phyloP scores from a whole-genome alignment of 1,284 basidiomycete genomes.

The Cryptococcus sp. region DNA sequence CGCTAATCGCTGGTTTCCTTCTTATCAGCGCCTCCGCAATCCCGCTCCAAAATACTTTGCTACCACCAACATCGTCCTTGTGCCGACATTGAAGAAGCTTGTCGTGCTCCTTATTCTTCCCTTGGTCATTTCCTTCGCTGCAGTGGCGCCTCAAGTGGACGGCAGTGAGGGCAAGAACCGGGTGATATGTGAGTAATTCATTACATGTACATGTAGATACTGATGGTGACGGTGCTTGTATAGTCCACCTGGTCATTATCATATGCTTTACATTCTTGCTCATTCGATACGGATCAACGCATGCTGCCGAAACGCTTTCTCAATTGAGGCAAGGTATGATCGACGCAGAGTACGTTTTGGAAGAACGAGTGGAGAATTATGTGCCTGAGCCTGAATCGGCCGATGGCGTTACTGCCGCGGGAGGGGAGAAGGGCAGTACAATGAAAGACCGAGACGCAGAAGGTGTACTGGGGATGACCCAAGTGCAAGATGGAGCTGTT shows the following conservation, averaged over 20 bases:
- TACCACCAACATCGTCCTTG: slow-evolving; percentile 17
- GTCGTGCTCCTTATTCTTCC: slow-evolving; percentile 23
- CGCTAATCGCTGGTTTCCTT: not conserved
- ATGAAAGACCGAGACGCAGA: not conserved
- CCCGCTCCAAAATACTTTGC: slow-evolving; percentile 28
- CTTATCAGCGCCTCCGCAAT: slow-evolving; percentile 23
- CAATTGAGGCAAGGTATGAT: slow-evolving; percentile 38
- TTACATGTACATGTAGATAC: not conserved
- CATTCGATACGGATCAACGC: not conserved
- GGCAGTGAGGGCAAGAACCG: slow-evolving; percentile 2
- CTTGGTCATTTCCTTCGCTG: not conserved
- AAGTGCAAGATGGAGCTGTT: slow-evolving; percentile 3
- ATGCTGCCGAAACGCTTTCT: slow-evolving; percentile 2
- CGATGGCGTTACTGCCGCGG: not conserved
- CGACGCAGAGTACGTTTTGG: slow-evolving; percentile 50
- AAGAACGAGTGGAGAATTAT: slow-evolving; percentile 49
- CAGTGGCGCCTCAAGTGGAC: not conserved
- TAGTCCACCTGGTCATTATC: not conserved
- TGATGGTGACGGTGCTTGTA: not conserved
- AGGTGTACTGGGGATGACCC: slow-evolving; percentile 4
- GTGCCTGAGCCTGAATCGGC: slow-evolving; percentile 20
- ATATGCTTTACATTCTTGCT: not conserved
- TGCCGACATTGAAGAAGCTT: slow-evolving; percentile 22
- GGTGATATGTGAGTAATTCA: slow-evolving; percentile 1
- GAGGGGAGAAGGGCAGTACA: not conserved